A percentile compares a stretch with the other conserved stretches of the same genome.
These are phyloP conservation scores for Sordariomycetes sp. DNA, from an alignment of 2,329 filamentous ascomycete species.

Conservation along the genomic window DNA sequence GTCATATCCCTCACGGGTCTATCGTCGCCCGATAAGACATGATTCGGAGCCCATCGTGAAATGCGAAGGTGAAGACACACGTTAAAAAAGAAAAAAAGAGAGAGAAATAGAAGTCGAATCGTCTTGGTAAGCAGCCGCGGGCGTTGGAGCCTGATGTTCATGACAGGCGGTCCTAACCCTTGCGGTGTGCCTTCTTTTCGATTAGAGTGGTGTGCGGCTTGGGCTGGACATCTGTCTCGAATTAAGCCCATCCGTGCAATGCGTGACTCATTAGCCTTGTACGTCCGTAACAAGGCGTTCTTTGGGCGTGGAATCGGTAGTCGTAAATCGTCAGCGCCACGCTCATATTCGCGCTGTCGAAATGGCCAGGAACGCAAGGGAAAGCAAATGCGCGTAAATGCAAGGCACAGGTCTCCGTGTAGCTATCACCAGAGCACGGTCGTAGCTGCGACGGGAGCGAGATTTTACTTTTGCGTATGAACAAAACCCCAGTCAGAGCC, in stretches of 20 bases:
- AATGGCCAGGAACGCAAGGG: constrained; percentile 19
- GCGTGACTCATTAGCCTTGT: constrained; percentile 36
- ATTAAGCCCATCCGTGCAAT: constrained; percentile 25
- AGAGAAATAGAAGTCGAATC: constrained; percentile 1
- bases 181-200: constrained; percentile 19
- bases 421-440: too few species aligned
- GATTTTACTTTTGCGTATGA: too few species aligned
- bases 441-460: too few species aligned
- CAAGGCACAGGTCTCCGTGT: too few species aligned
- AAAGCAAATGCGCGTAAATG: constrained; percentile 12
- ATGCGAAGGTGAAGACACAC: background rate
- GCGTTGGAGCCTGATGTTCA: constrained; percentile 2
- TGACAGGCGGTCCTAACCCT: constrained; percentile 16
- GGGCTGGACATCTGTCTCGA: background rate
- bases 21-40: background rate
- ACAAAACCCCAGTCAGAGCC: too few species aligned
- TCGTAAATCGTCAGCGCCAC: constrained; percentile 28
- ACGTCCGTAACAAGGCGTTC: constrained; percentile 24
- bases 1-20: constrained; percentile 1
- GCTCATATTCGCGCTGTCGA: constrained; percentile 14
- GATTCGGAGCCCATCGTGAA: background rate
- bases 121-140: background rate
- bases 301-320: constrained; percentile 22
- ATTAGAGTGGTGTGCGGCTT: constrained; percentile 6
- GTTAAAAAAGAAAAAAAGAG: constrained; percentile 4